Evolutionary conservation across 805 yeast species (phyloP), one percentile per base, ranked within the genome.

Genomic region (Jamesozyma spencerorum): DNA sequence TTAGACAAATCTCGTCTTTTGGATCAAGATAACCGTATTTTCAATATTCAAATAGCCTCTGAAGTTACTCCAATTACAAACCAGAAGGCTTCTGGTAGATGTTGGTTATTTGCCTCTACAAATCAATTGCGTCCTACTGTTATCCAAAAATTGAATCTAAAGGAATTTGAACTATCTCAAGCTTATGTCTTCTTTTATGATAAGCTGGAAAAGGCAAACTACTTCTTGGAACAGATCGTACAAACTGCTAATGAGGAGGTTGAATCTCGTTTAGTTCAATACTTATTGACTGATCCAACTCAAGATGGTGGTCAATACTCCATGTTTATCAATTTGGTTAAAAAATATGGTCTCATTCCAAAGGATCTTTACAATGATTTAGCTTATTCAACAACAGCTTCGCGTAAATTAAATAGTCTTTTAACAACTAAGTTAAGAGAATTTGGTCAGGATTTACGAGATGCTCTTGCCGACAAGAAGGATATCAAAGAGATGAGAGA

Each of bases 281-380:
- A 72, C 49, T 62, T 85, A 36, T 65, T 85, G 40, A 50, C 65
- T 4, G 79, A 75, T 40, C 94, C 95, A 18, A 76, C 79, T 34
- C 59, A 72, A 43, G 95, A 86, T 55, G 95, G 95, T 50, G 95
- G 95, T 39, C 95, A 85, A 62, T 85, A 82, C 71, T 79, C 82
- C 48, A 81, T 85, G 92, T 75, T 84, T 57, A 69, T 79, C 37
- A 83, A 85, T 61, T 58, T 86, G 42, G 73, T 85, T 38, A 76
- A 77, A 47, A 86, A 85, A 62, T 86, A 85, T 52, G 95, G 95
- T 22, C 56, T 82, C 39, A 83, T 85, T 39, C 95, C 95, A 30
- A 69, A 79, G 54, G 75, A 72, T 47, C 59, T 75, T 14, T 86
- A 72, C 63, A 88, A 90, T 10, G 95, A 85, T 58, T 69, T 76